Base-by-base conservation (phyloP, 495 filamentous ascomycete genomes). In the Neurospora sp. region DNA sequence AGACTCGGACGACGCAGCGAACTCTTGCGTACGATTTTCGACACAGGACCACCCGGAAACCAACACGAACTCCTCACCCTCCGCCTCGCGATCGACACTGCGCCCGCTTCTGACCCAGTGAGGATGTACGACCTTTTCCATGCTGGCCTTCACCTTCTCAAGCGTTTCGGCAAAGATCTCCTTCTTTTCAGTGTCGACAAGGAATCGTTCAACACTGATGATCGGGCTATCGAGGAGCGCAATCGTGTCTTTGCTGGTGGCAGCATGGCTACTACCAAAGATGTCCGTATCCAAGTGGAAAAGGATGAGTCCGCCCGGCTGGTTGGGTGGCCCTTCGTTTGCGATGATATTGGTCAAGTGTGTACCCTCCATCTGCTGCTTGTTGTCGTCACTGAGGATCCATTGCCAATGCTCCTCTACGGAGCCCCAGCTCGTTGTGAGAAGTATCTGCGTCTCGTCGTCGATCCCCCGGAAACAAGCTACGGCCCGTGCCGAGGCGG, bases 1-100 rank as follows among this genome's bases (percentile, higher is more conserved):
- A 35, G 84, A 84, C 7, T 49, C 82, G 20, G 80, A 76, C 5
- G 81, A 77, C 71, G 82, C 77, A 23, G 76, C 80, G 74, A 87
- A 88, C 5, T 74, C 82, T 66, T 66, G 54, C 39, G 60, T 70
- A 72, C 88, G 85, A 71, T 83, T 80, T 74, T 88, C 84, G 5
- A 85, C 81, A 20, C 76, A 78, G 37, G 83, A 78, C 86, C 86
- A 89, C 5, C 87, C 85, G 60, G 75, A 83, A n/a, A 88, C 83
- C 0, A 90, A 54, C 0, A 88, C 83, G 73, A 84, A 86, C 75
- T 90, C 88, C 70, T 90, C 87, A 41, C 88, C 85, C 20, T 81
- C 78, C 5, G 76, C 79, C 2, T 77, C 75, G 6, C 77, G 77
- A 41, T 82, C 80, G 39, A 82, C 83, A 75, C 88, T 87, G 39